A percentile compares a stretch with the other conserved stretches of the same genome.
These are phyloP conservation scores for Cinnamomum chago DNA, from an alignment of 164 flowering plant species.

Conservation along the genomic window DNA sequence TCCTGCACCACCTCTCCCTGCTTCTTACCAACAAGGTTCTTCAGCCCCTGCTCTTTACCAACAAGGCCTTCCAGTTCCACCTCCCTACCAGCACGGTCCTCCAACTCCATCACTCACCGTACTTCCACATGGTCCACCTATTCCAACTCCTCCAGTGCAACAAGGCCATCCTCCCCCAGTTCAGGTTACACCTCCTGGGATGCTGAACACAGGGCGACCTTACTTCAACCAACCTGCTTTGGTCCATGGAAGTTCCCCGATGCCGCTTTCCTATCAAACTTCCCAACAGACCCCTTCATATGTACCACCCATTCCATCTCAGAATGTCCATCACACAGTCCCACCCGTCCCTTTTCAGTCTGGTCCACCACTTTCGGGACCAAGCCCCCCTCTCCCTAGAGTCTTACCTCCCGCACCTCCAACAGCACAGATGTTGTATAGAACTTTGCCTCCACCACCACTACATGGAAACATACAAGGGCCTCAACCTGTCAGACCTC, in stretches of 20 bases:
- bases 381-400: conserved; percentile 27
- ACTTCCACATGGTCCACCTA: conserved; percentile 21
- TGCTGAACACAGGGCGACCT: conserved; percentile 26
- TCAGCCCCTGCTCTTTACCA: conserved; percentile 14
- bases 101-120: conserved; percentile 10
- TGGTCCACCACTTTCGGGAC: conserved; percentile 14
- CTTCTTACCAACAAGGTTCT: conserved; percentile 24
- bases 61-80: conserved; percentile 12
- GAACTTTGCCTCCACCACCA: conserved; percentile 21
- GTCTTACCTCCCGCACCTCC: conserved; percentile 40
- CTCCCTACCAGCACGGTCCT: conserved; percentile 27
- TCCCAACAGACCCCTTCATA: conserved; percentile 28
- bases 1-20: conserved; percentile 12
- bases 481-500: conserved; percentile 18
- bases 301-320: conserved; percentile 21
- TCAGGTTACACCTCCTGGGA: conserved; percentile 23
- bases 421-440: conserved; percentile 32
- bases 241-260: conserved; percentile 18
- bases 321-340: conserved; percentile 21
- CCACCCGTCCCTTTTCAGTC: conserved; percentile 18
- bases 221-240: conserved; percentile 20
- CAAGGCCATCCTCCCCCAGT: conserved; percentile 13
- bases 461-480: conserved; percentile 23
- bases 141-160: conserved; percentile 4
- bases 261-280: conserved; percentile 19